A percentile compares a stretch with the other conserved stretches of the same genome.
These are phyloP conservation scores for Pseudocercospora pini-densiflorae DNA, from an alignment of 2,329 filamentous ascomycete species.

Conservation along the genomic window DNA sequence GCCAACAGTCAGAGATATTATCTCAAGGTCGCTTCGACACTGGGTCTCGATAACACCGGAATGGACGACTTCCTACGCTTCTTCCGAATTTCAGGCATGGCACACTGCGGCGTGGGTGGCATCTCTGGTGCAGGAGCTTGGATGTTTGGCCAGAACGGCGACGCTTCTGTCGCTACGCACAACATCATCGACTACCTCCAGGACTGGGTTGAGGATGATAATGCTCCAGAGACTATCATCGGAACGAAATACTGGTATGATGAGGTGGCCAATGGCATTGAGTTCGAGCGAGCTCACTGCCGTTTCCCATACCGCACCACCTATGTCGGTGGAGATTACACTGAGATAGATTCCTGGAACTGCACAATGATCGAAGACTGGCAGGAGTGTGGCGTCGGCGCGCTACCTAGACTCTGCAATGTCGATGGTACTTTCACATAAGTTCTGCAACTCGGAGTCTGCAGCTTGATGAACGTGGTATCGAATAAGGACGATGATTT, in stretches of 20 bases:
- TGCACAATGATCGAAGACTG: conserved; percentile 40
- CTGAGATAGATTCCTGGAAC: conserved; percentile 42
- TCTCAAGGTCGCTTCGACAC: conserved; percentile 48
- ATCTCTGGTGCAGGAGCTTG: conserved; percentile 48
- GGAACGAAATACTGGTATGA: conserved; percentile 54
- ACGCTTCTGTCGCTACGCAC: conserved; percentile 37
- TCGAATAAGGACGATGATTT: background rate
- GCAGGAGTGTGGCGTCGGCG: conserved; percentile 33
- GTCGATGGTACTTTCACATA: conserved; percentile 32
- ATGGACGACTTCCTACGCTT: conserved; percentile 50
- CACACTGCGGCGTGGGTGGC: conserved; percentile 54
- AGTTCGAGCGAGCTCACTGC: conserved; percentile 55
- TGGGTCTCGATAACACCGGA: conserved; percentile 45
- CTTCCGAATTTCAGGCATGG: conserved; percentile 59
- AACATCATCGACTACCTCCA: conserved; percentile 56
- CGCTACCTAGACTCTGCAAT: conserved; percentile 30
- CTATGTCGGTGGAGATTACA: conserved; percentile 44
- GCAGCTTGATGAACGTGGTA: background rate
- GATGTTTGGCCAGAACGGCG: conserved; percentile 45
- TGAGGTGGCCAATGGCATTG: conserved; percentile 44
- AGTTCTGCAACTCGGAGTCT: background rate
- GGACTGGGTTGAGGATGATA: conserved; percentile 41
- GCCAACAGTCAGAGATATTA: conserved; percentile 55
- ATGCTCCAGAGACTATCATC: conserved; percentile 40
- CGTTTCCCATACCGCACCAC: conserved; percentile 40